Conservation (phyloP, 176 grass and related monocot genomes). For the Aegilops longissima region DNA sequence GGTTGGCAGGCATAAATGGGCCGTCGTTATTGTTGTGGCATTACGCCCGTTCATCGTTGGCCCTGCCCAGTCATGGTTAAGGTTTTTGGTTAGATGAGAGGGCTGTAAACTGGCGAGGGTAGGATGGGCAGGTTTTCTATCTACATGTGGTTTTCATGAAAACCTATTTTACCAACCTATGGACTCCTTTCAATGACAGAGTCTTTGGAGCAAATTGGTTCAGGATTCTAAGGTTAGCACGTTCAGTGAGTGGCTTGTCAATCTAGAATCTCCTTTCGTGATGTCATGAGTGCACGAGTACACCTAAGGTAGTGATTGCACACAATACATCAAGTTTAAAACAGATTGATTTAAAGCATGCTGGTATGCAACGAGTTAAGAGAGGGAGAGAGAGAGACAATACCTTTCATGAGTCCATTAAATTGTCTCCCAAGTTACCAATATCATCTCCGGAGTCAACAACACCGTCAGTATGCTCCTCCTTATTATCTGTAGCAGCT, state of each 20-base stretch:
- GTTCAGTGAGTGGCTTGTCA: not conserved
- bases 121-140: not conserved
- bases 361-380: not conserved
- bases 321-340: not conserved
- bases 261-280: not conserved
- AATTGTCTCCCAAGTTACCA: not conserved
- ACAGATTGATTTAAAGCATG: not conserved
- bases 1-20: not conserved
- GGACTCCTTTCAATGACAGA: no score
- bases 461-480: conserved; percentile 8
- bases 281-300: not conserved
- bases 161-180: no score
- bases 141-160: no score
- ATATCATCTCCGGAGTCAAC: not conserved
- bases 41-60: not conserved
- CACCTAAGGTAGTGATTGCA: not conserved
- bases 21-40: not conserved
- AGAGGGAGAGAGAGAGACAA: not conserved
- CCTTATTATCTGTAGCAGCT: conserved; percentile 22
- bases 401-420: not conserved
- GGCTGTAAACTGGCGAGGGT: not conserved
- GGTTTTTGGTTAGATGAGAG: not conserved
- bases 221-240: not conserved
- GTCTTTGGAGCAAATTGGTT: no score
- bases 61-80: not conserved